phyloP scores from a whole-genome alignment of 192 early-diverging fungal genomes.

The Radiomyces spectabilis region DNA sequence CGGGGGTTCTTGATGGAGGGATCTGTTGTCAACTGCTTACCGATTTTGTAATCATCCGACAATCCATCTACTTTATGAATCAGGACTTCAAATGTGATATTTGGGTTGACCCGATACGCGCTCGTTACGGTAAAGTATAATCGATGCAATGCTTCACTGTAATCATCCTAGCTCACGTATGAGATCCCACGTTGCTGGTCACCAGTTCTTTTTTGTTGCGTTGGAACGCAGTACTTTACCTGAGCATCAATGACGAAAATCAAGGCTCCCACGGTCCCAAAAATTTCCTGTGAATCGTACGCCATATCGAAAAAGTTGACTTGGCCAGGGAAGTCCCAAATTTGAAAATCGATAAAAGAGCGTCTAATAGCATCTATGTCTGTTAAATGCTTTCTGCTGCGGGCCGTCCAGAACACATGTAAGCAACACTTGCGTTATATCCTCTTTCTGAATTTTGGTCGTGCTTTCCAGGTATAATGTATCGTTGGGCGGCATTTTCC shows the following conservation, averaged over 20 bases:
- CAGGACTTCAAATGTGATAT: constrained; percentile 88
- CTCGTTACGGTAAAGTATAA: constrained; percentile 65
- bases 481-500: constrained; percentile 83
- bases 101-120: constrained; percentile 74
- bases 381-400: neutral
- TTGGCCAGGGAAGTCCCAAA: constrained; percentile 91
- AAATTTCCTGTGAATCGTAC: constrained; percentile 58
- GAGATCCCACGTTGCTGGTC: too few relatives aligned
- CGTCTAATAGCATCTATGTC: constrained; percentile 25
- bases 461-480: constrained; percentile 81
- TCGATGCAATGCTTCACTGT: constrained; percentile 65
- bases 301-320: constrained; percentile 73
- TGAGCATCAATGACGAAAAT: constrained; percentile 97
- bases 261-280: constrained; percentile 63
- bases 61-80: constrained; percentile 97
- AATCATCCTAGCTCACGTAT: constrained; percentile 81
- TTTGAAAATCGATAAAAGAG: constrained; percentile 77
- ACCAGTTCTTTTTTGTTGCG: neutral
- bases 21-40: constrained; percentile 41
- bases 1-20: too few relatives aligned
- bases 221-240: constrained; percentile 30
- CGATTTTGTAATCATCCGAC: constrained; percentile 92
- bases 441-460: constrained; percentile 59
- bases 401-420: neutral
- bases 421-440: constrained; percentile 53